Evolutionary conservation across 805 yeast genomes (phyloP), one percentile per base, ranked within the genome.

Genomic region (Cyberlindnera saturnus): DNA sequence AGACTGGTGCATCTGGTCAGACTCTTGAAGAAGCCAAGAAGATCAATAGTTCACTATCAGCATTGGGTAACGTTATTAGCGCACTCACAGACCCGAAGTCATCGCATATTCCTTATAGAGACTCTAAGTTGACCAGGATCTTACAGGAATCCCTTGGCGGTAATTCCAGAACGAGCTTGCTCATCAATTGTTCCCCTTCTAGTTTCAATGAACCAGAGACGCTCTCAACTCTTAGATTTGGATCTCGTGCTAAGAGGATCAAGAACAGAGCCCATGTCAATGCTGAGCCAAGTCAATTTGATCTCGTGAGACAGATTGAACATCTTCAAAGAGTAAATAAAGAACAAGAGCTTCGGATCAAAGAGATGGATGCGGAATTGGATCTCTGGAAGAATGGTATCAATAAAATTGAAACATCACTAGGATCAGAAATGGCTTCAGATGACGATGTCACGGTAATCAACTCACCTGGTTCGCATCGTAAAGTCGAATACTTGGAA

Each of bases 81-180:
- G 77, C 88, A 0, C 72, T 90, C 38, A 82, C 95, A 0, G 90
- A 84, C 51, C 76, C 80, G 1, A 75, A 73, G 48, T 68, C 81
- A 2, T 68, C 75, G 3, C 87, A 84, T 53, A 66, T 82, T 9
- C 89, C 93, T 0, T 86, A 84, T 51, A 68, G 90, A 44, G 91
- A 85, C 53, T 83, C 95, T 2, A 83, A 83, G 52, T 69, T 87
- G 40, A 85, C 96, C 0, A 69, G 91, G 47, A 79, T 88, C 13
- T 62, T 87, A 30, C 90, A 84, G 57, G 89, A 84, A 51, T 79
- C 91, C 0, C 64, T 87, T 18, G 93, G 95, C 6, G 95, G 95
- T 1, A 86, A 87, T 59, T 79, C 90, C 3, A 69, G 88, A 40
- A 88, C 95, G 0, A 74, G 85, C 3, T 65, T 87, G 38, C 76